A percentile compares a stretch with the other conserved stretches of the same genome.
These are phyloP conservation scores for Myxozyma udenii DNA, from an alignment of 805 yeast genomes.

Conservation along the genomic window DNA sequence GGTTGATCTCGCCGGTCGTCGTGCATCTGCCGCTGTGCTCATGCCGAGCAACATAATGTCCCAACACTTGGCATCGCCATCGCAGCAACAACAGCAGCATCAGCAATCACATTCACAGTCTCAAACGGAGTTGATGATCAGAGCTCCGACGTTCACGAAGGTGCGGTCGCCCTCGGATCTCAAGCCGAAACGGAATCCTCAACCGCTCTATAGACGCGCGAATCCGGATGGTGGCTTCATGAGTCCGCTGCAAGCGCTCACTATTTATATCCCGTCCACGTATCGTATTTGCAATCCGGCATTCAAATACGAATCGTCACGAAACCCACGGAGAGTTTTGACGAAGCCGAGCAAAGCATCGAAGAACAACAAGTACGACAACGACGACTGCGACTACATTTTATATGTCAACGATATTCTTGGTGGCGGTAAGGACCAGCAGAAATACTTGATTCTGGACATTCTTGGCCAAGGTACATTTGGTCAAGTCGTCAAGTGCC, in stretches of 20 bases:
- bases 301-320: slow-evolving; percentile 75
- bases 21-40: slow-evolving; percentile 19
- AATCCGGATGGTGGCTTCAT: slow-evolving; percentile 33
- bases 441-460: slow-evolving; percentile 65
- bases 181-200: slow-evolving; percentile 26
- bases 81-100: slow-evolving; percentile 2
- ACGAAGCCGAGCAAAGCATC: slow-evolving; percentile 89
- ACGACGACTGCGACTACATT: slow-evolving; percentile 84
- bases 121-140: not conserved
- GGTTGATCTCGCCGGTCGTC: slow-evolving; percentile 18
- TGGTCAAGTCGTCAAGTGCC: slow-evolving; percentile 97
- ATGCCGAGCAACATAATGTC: slow-evolving; percentile 15
- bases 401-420: slow-evolving; percentile 90
- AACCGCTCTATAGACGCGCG: slow-evolving; percentile 31
- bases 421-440: slow-evolving; percentile 79
- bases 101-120: too few relatives aligned
- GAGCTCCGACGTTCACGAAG: slow-evolving; percentile 20
- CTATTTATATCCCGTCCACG: slow-evolving; percentile 72
- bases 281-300: slow-evolving; percentile 81
- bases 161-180: slow-evolving; percentile 26
- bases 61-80: not conserved
- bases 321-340: slow-evolving; percentile 86
- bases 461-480: slow-evolving; percentile 94
- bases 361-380: slow-evolving; percentile 79
- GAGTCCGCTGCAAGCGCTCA: slow-evolving; percentile 71